Evolutionary conservation across 768 basidiomycete genomes (phyloP).

Genomic region (Tylopilus felleus): DNA sequence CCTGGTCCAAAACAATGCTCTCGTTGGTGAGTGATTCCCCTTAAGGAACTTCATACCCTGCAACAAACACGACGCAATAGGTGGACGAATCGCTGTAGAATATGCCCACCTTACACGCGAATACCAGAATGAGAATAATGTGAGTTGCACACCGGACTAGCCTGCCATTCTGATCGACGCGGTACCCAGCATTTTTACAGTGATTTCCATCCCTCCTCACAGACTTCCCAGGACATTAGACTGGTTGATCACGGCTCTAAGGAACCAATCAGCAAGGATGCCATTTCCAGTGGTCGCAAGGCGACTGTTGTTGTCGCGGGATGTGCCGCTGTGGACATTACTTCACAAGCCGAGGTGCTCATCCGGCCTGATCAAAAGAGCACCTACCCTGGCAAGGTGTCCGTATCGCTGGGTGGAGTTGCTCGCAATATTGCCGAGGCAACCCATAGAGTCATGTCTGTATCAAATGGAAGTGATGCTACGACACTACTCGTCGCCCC

Average conservation of each 20-base stretch:
- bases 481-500: slow-evolving; percentile 68
- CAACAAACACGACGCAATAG: slow-evolving; percentile 35
- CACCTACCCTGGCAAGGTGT: slow-evolving; percentile 76
- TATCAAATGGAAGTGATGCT: slow-evolving; percentile 21
- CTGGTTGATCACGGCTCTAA: background rate
- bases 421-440: slow-evolving; percentile 95
- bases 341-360: slow-evolving; percentile 45
- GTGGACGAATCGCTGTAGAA: slow-evolving; percentile 74
- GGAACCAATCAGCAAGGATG: background rate
- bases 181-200: slow-evolving; percentile 13
- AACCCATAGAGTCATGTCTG: slow-evolving; percentile 58
- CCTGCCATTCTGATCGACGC: background rate
- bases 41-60: background rate
- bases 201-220: background rate
- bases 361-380: slow-evolving; percentile 48
- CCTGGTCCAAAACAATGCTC: slow-evolving; percentile 83
- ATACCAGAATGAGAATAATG: slow-evolving; percentile 14
- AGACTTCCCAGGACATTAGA: background rate
- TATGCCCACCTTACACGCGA: slow-evolving; percentile 53
- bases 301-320: slow-evolving; percentile 73
- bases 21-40: slow-evolving; percentile 55
- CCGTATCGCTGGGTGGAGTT: slow-evolving; percentile 80
- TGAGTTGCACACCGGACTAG: slow-evolving; percentile 7
- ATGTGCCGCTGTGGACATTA: slow-evolving; percentile 87
- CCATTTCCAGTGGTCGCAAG: slow-evolving; percentile 8